Conservation (phyloP, 768 basidiomycete species). For the Kwoniella heveanensis region DNA sequence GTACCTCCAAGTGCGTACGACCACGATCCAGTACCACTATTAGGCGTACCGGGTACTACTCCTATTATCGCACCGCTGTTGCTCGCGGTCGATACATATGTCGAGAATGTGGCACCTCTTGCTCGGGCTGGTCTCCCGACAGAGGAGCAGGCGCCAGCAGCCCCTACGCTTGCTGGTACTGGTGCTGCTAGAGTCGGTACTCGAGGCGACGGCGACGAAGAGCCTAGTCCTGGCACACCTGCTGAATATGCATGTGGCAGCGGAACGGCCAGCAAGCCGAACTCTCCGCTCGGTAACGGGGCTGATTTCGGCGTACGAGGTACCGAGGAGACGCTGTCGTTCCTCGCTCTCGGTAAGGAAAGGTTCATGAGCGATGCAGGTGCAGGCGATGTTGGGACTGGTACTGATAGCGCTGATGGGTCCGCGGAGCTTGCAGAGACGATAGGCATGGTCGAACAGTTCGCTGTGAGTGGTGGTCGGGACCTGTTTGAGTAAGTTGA, state of each 20-base stretch:
- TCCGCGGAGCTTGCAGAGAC: neutral
- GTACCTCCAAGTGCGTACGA: slow-evolving; percentile 54
- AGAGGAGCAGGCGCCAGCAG: neutral
- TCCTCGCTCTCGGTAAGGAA: neutral
- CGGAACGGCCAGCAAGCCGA: neutral
- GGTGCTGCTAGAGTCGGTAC: neutral
- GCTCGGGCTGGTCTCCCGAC: neutral
- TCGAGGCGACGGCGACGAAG: slow-evolving; percentile 1
- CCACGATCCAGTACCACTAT: neutral
- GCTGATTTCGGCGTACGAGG: slow-evolving; percentile 17
- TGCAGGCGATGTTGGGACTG: neutral
- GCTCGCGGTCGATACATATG: neutral
- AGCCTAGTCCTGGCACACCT: too few relatives aligned
- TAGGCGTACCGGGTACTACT: slow-evolving; percentile 1
- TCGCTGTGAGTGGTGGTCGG: slow-evolving; percentile 18
- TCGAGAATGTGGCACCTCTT: slow-evolving; percentile 22
- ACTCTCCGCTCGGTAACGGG: neutral
- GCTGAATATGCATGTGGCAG: too few relatives aligned
- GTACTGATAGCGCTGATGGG: neutral
- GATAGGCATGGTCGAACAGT: slow-evolving; percentile 15
- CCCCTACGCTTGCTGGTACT: neutral
- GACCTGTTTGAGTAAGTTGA: slow-evolving; percentile 14
- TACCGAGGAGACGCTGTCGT: slow-evolving; percentile 8
- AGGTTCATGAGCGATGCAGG: neutral
- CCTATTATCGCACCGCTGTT: neutral